Base-by-base conservation (phyloP, 2,329 filamentous ascomycete species). In the Plenodomus lindquistii region DNA sequence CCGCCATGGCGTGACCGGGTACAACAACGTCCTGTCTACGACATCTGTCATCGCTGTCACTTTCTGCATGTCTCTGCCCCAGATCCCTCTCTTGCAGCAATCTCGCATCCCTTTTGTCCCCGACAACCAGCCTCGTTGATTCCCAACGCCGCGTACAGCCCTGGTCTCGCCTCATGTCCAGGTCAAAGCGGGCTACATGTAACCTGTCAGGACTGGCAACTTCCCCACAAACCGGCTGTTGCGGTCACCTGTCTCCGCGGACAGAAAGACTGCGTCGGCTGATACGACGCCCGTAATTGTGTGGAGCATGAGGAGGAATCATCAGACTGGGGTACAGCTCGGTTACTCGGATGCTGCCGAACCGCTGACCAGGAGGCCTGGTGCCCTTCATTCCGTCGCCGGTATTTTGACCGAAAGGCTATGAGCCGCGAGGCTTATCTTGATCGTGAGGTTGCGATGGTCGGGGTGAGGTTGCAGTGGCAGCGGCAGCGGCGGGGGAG, bases 311-410 rank as follows among this genome's bases (percentile, higher is more conserved):
- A 31, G 27, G 27, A 8, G 5, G 27, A 7, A 31, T 31, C 27
- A 31, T 31, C 27, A 31, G 27, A 13, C 27, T 31, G 27, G 27
- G 27, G 11, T 31, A 4, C 27, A n/a, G 27, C 44, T 67, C 60
- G 53, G 63, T 48, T 65, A 48, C 49, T 62, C 64, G 64, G 65
- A 51, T 65, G 47, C 56, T 65, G 39, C 65, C 63, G 60, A 65
- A 58, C 56, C 51, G 50, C 36, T 44, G 38, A 55, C 48, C 57
- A 48, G 54, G 58, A 52, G 48, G 47, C 42, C 21, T 29, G 6
- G 24, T 19, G 48, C 38, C 42, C 57, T 57, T 54, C 54, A 63
- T 64, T 66, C 62, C 56, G 55, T 31, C 11, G 11, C 15, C 27
- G 27, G 11, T 31, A 31, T 13, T 31, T 31, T 31, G 27, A 13